Evolutionary conservation across 2,329 filamentous ascomycete species (phyloP).

Genomic region (Aspergillus niger): DNA sequence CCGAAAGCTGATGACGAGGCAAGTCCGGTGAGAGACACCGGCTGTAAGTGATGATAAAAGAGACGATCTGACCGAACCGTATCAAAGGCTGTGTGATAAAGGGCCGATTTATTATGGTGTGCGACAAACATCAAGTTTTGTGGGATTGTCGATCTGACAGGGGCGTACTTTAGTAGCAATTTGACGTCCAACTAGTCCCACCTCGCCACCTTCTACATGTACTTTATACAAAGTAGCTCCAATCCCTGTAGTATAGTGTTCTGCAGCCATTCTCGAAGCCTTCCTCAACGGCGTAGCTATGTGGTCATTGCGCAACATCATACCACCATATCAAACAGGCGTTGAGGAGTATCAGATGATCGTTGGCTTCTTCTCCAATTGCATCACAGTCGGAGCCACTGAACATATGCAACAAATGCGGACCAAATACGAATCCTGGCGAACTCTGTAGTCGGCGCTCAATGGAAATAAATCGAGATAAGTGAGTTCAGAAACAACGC

Average conservation of each 20-base stretch:
- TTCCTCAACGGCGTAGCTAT: neutral
- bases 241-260: neutral
- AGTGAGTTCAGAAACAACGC: neutral
- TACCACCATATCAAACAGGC: neutral
- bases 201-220: neutral
- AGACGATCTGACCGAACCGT: neutral
- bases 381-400: neutral
- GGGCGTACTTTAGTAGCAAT: neutral
- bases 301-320: neutral
- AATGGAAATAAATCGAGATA: no score
- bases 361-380: neutral
- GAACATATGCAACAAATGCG: neutral
- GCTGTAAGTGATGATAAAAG: no score
- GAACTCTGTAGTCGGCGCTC: neutral
- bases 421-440: neutral
- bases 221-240: neutral
- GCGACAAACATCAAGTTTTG: no score
- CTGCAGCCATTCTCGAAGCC: neutral
- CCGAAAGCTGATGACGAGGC: no score
- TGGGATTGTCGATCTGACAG: neutral
- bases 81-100: neutral
- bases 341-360: no score
- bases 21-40: no score
- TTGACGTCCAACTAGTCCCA: neutral
- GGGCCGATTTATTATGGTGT: neutral